Evolutionary conservation across 768 basidiomycete genomes (phyloP).

Genomic region (Amanita pallidorosea): DNA sequence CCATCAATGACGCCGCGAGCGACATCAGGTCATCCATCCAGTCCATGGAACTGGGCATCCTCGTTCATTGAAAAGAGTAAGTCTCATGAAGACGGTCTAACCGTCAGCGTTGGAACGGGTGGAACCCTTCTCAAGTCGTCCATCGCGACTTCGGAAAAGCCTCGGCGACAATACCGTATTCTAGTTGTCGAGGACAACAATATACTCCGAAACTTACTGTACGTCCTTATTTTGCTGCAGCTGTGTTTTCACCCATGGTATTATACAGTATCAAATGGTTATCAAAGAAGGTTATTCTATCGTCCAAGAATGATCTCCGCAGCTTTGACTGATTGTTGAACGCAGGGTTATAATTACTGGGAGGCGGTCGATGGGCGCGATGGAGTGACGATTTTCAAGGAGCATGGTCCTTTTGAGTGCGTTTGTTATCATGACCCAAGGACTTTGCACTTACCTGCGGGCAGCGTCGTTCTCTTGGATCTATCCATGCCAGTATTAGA

Average conservation of each 20-base stretch:
- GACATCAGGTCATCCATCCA: conserved; percentile 24
- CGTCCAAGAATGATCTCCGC: conserved; percentile 9
- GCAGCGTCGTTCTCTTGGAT: conserved; percentile 77
- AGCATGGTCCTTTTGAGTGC: conserved; percentile 80
- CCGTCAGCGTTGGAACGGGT: conserved; percentile 43
- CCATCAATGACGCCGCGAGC: conserved; percentile 47
- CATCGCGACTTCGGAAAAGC: conserved; percentile 35
- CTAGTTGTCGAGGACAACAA: conserved; percentile 87
- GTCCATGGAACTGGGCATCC: conserved; percentile 24
- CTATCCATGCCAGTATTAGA: conserved; percentile 93
- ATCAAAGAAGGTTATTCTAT: conserved; percentile 35
- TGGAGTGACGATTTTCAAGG: conserved; percentile 66
- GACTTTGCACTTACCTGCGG: neutral
- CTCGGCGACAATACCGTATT: conserved; percentile 44
- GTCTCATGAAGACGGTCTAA: conserved; percentile 22
- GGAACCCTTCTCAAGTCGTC: conserved; percentile 67
- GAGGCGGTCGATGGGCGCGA: conserved; percentile 81
- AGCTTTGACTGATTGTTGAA: neutral
- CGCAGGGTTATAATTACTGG: conserved; percentile 58
- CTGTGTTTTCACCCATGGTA: neutral
- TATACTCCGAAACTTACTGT: conserved; percentile 78
- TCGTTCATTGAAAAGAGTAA: conserved; percentile 19
- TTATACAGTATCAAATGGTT: conserved; percentile 50
- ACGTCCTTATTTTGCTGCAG: conserved; percentile 18
- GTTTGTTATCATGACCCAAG: conserved; percentile 16